Evolutionary conservation across 2,329 filamentous ascomycete genomes (phyloP), one percentile per base, ranked within the genome.

Genomic region (Xylaria sp.): DNA sequence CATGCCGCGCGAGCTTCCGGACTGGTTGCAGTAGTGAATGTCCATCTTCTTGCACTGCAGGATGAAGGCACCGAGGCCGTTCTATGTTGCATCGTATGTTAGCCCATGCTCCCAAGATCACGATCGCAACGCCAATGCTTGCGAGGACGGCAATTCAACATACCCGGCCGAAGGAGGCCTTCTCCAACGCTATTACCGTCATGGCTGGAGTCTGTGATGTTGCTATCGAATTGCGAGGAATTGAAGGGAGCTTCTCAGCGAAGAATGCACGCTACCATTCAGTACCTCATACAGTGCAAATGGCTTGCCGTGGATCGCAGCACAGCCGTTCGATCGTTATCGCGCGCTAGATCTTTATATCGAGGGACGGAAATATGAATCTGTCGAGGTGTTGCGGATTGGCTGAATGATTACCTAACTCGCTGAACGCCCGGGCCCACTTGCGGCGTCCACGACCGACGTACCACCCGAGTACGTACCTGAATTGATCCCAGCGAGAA

Each of bases 11-110:
- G 93, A 97, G 75, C 91, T 96, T 64, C 92, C 94, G 59, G 90
- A 91, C 85, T 89, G 92, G 82, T 97, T 92, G 80, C 94, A 97
- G 80, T 96, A 99, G 79, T 96, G 90, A 72, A 99, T 91, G 75
- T 96, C 91, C 75, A 99, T 81, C 73, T 88, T 90, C 81, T 91
- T 96, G 86, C 94, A 99, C 80, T 96, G 93, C 60, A 97, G 85
- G 76, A 99, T 91, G 80, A 97, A 97, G 74, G 92, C 90, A 71
- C 93, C 93, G 68, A 97, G 83, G 82, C 94, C 94, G 80, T 99
- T 97, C 92, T 97, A 42, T 30, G 9, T 52, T 16, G 1, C 19
- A 34, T 30, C 3, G 56, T 30, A 42, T 13, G 37, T 57, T 59
- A 42, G 54, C 46, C 18, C 52, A 19, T 13, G 30, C 16, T 55